Evolutionary conservation across 2,329 filamentous ascomycete genomes (phyloP).

Genomic region (Paecilomyces variotii): DNA sequence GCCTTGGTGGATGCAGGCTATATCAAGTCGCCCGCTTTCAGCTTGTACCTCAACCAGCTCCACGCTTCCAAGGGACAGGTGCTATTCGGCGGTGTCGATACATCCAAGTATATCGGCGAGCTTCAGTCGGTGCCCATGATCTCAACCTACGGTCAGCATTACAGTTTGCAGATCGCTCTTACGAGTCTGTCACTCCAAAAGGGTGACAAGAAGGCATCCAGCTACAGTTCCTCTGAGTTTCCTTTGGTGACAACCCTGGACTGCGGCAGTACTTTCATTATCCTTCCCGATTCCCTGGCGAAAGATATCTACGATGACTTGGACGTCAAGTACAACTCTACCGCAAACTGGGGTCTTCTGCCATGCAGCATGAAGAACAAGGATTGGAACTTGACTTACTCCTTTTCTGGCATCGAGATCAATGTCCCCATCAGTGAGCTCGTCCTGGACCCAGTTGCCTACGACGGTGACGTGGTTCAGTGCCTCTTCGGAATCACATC

Average conservation of each 20-base stretch:
- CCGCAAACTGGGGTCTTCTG: conserved; percentile 35
- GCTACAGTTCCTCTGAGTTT: not conserved
- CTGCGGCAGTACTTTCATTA: not conserved
- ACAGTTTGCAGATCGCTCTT: not conserved
- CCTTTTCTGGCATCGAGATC: conserved; percentile 49
- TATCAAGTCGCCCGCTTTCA: not conserved
- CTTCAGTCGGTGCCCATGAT: not conserved
- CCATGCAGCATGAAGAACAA: conserved; percentile 46
- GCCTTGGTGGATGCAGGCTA: not conserved
- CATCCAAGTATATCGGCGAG: not conserved
- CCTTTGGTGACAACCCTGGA: not conserved
- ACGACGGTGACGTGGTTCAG: conserved; percentile 25
- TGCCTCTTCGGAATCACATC: conserved; percentile 46
- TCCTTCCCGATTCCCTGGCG: not conserved
- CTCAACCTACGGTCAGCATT: not conserved
- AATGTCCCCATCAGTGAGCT: conserved; percentile 49
- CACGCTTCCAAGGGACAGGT: not conserved
- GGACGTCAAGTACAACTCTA: not conserved
- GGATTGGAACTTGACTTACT: conserved; percentile 47
- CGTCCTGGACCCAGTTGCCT: conserved; percentile 42
- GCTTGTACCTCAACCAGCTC: not conserved
- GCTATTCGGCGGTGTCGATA: not conserved
- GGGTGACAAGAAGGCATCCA: not conserved
- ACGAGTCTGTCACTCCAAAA: not conserved
- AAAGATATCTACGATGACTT: not conserved